These are phyloP conservation scores for Phaeosphaeriaceae sp. DNA, from an alignment of 2,329 filamentous ascomycete genomes.

Conservation along the genomic window DNA sequence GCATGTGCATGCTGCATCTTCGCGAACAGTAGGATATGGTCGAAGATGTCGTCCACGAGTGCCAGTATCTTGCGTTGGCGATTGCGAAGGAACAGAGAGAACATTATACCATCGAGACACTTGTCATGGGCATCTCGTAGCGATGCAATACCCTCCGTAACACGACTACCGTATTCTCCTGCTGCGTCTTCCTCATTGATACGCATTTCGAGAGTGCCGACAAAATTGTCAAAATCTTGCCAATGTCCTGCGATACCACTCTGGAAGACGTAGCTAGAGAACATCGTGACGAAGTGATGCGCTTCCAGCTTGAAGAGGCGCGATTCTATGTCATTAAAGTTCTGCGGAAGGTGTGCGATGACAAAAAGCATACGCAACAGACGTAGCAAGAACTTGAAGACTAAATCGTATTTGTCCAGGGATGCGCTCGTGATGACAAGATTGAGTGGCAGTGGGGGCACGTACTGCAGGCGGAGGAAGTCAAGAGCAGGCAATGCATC, in stretches of 20 bases:
- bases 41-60: conserved; percentile 79
- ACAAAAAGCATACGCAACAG: conserved; percentile 81
- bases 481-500: conserved; percentile 88
- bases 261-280: conserved; percentile 82
- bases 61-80: conserved; percentile 75
- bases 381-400: conserved; percentile 82
- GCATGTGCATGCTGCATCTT: conserved; percentile 34
- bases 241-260: conserved; percentile 77
- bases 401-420: conserved; percentile 80
- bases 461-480: conserved; percentile 87
- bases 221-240: conserved; percentile 70
- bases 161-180: conserved; percentile 55
- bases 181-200: conserved; percentile 56
- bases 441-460: conserved; percentile 73
- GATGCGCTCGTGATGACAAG: conserved; percentile 74
- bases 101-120: conserved; percentile 77
- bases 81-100: conserved; percentile 74
- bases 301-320: conserved; percentile 73
- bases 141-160: conserved; percentile 67
- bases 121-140: conserved; percentile 74
- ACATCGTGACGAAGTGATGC: conserved; percentile 76
- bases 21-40: conserved; percentile 71
- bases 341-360: conserved; percentile 54
- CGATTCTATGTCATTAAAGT: conserved; percentile 26
- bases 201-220: conserved; percentile 68